phyloP scores from a whole-genome alignment of 345 rosid species.

The Camelina laxa region DNA sequence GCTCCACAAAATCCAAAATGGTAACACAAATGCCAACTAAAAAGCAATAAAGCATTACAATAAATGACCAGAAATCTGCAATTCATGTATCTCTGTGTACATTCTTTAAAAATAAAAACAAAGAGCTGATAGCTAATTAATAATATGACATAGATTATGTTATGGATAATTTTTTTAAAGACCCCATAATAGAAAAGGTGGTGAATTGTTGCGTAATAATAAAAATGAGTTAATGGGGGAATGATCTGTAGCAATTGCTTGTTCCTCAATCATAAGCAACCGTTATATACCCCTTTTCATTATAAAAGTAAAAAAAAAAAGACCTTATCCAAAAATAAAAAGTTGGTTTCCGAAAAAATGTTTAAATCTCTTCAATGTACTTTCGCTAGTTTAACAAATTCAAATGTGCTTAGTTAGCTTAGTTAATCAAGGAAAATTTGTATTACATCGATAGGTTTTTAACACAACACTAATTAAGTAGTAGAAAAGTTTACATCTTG shows the following conservation, averaged over 20 bases:
- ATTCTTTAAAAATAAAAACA: not conserved
- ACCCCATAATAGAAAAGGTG: constrained; percentile 18
- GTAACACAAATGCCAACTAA: constrained; percentile 42
- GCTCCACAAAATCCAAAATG: constrained; percentile 28
- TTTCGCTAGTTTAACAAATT: constrained; percentile 16
- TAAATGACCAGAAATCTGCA: constrained; percentile 3
- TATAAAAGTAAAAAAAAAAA: not conserved
- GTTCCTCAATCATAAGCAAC: constrained; percentile 44
- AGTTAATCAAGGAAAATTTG: constrained; percentile 5
- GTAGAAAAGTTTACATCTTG: not conserved
- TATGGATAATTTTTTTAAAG: constrained; percentile 32
- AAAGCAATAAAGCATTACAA: constrained; percentile 28
- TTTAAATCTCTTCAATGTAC: constrained; percentile 8
- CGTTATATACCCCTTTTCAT: constrained; percentile 18
- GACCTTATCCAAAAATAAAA: constrained; percentile 27
- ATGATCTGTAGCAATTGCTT: constrained; percentile 43
- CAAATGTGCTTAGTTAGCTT: not conserved
- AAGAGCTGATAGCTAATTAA: constrained; percentile 13
- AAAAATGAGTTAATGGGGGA: constrained; percentile 26
- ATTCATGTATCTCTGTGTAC: not conserved
- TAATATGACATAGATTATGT: constrained; percentile 19
- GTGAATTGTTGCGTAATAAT: constrained; percentile 33
- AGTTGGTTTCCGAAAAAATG: not conserved
- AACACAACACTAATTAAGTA: not conserved
- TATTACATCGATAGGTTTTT: not conserved